Percentiles rank a stretch among this genome's conserved stretches.
Evolutionary conservation across 208 protist genomes (phyloP).

Genomic region (Trypanosoma avium): DNA sequence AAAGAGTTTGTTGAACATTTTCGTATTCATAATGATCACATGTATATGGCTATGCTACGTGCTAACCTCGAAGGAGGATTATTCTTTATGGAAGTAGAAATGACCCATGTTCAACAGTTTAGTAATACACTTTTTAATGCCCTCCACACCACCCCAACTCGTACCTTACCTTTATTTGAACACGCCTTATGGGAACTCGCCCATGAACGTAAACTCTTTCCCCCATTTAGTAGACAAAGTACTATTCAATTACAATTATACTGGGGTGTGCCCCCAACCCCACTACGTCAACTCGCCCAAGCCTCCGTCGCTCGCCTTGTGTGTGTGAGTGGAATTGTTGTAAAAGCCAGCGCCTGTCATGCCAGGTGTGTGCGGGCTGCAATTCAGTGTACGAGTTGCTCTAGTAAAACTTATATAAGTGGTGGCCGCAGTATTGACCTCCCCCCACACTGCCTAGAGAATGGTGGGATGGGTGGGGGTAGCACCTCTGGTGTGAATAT

Average conservation of each 20-base stretch:
- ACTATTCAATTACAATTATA: conserved; percentile 89
- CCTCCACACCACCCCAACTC: conserved; percentile 67
- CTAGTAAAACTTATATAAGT: conserved; percentile 81
- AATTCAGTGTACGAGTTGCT: conserved; percentile 91
- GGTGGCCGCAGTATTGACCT: conserved; percentile 76
- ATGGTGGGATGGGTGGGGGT: conserved; percentile 41
- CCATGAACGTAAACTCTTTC: conserved; percentile 65
- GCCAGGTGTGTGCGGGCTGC: conserved; percentile 79
- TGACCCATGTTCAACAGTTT: conserved; percentile 86
- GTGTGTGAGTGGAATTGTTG: conserved; percentile 89
- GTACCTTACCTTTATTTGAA: conserved; percentile 82
- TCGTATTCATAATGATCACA: conserved; percentile 72
- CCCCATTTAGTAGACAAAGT: conserved; percentile 50
- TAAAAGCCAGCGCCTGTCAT: conserved; percentile 82
- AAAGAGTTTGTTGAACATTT: conserved; percentile 81
- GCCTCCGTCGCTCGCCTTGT: conserved; percentile 78
- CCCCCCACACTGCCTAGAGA: conserved; percentile 86
- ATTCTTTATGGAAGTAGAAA: conserved; percentile 87
- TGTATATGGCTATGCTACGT: conserved; percentile 89
- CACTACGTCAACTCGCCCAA: conserved; percentile 81
- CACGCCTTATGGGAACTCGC: conserved; percentile 82
- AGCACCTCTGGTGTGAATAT: conserved; percentile 4
- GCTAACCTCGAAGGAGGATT: conserved; percentile 76
- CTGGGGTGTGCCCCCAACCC: conserved; percentile 77
- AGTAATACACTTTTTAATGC: conserved; percentile 66